phyloP scores from a whole-genome alignment of 23 red algal species.

The Chondrus crispus region DNA sequence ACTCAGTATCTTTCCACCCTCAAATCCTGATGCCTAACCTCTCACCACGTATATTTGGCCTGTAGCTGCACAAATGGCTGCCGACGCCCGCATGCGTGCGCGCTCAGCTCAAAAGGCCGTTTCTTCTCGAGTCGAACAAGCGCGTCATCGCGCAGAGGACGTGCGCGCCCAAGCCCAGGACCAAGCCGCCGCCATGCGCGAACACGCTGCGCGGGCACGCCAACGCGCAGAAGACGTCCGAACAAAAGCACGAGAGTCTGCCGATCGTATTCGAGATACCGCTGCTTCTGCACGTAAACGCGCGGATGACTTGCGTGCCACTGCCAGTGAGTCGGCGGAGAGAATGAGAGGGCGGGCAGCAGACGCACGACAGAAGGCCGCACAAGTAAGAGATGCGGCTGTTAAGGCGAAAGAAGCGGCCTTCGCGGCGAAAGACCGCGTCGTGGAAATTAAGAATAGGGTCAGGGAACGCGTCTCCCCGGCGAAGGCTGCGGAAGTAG shows the following conservation, averaged over 20 bases:
- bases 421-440: slow-evolving; percentile 27
- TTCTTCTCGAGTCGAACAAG: slow-evolving; percentile 23
- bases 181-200: background rate
- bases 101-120: slow-evolving; percentile 11
- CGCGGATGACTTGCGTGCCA: slow-evolving; percentile 16
- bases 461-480: slow-evolving; percentile 24
- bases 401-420: slow-evolving; percentile 28
- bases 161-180: slow-evolving; percentile 29
- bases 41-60: background rate
- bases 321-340: slow-evolving; percentile 3
- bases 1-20: background rate
- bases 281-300: background rate
- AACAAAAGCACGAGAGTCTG: background rate
- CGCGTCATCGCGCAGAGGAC: slow-evolving; percentile 12
- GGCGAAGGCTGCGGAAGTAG: no score
- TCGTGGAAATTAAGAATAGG: slow-evolving; percentile 26
- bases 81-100: slow-evolving; percentile 56
- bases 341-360: slow-evolving; percentile 18
- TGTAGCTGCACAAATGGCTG: slow-evolving; percentile 56
- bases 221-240: background rate
- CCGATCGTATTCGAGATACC: background rate
- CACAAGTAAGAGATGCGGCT: background rate
- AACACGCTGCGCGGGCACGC: slow-evolving; percentile 35
- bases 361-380: background rate
- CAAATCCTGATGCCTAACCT: background rate